Percentiles rank a stretch among this genome's conserved stretches.
These are phyloP conservation scores for Eutrema salsugineum DNA, from an alignment of 441 rosid species.

Conservation along the genomic window DNA sequence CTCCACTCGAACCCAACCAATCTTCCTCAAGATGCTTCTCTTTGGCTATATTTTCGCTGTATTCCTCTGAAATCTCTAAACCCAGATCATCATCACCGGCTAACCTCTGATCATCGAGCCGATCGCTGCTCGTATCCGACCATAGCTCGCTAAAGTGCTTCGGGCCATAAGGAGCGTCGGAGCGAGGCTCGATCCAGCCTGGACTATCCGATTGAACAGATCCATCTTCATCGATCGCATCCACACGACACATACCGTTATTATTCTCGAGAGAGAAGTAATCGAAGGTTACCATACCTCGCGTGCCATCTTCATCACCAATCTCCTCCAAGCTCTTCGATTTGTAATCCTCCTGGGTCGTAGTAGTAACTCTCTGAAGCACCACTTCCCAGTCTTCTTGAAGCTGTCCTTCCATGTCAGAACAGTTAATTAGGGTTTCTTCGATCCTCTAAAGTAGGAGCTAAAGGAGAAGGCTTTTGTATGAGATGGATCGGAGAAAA, in stretches of 20 bases:
- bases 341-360: neutral
- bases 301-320: slow-evolving; percentile 48
- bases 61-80: slow-evolving; percentile 11
- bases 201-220: slow-evolving; percentile 64
- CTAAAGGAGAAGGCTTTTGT: neutral
- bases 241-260: slow-evolving; percentile 22
- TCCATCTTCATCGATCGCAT: slow-evolving; percentile 36
- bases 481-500: neutral
- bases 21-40: slow-evolving; percentile 15
- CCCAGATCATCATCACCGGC: slow-evolving; percentile 34
- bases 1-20: slow-evolving; percentile 39
- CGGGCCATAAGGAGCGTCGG: slow-evolving; percentile 39
- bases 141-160: slow-evolving; percentile 52
- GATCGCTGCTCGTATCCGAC: slow-evolving; percentile 80
- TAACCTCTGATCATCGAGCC: slow-evolving; percentile 49
- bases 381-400: slow-evolving; percentile 73
- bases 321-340: slow-evolving; percentile 38
- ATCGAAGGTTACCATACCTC: slow-evolving; percentile 62
- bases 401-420: slow-evolving; percentile 43
- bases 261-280: slow-evolving; percentile 65
- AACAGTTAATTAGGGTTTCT: neutral
- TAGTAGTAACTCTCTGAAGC: slow-evolving; percentile 38
- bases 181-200: slow-evolving; percentile 73
- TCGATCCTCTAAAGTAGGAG: neutral
- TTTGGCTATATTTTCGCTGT: slow-evolving; percentile 26